Evolutionary conservation across 371 early-diverging fungal species (phyloP), one percentile per base, ranked within the genome.

Genomic region (Scutellospora calospora): DNA sequence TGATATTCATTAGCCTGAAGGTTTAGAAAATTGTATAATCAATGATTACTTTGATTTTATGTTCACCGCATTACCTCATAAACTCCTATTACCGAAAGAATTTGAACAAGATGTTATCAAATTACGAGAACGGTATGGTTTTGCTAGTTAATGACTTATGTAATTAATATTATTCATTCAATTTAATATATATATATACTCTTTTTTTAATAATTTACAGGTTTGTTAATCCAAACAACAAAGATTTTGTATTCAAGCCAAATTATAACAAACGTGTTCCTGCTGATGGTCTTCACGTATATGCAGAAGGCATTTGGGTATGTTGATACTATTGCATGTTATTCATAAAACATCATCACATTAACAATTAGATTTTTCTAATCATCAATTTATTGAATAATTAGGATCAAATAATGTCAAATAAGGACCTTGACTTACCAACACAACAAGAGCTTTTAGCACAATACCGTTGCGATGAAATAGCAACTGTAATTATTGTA

Each of bases 381-480:
- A 33, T 59, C 35, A 12, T 20, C 85, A 82, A 31, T 65, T 22
- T 41, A 2, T 8, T 54, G n/a, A 80, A 41, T 59, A 41, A 38
- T 49, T 20, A 78, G 79, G 91, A 93, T 80, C 96, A 96, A 88
- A 96, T 98, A 63, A 87, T 95, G 80, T 90, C 94, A 82, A 98
- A 97, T 89, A 94, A 95, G 80, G 99, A 98, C 82, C 87, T 99
- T 80, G 99, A 99, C 88, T 86, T 99, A 62, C 99, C 99, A 3
- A 98, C 98, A 2, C 99, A 99, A 85, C 98, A 97, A 87, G 96
- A 98, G 83, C 87, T 99, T 62, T 88, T 99, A 78, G 98, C 99
- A 33, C 98, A 98, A 88, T 98, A 95, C 86, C 94, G 99, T 72
- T 99, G 99, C 85, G 99, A 99, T 81, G 99, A 99, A 84, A 98